Conservation (phyloP, 305 asterid species). For the Solanum hybrid region DNA sequence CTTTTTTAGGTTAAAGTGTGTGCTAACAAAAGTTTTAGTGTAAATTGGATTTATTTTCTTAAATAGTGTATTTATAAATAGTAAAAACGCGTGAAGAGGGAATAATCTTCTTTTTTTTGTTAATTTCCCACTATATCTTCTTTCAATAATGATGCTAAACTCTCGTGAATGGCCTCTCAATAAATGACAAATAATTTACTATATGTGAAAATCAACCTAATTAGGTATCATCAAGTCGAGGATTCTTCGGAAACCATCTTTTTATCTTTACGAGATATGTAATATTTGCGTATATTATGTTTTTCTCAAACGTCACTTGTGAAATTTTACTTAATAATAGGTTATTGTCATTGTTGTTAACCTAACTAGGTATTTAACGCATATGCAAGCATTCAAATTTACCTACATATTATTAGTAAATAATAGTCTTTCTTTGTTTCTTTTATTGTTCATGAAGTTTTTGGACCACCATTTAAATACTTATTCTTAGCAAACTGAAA, state of each 20-base stretch:
- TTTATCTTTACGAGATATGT: not conserved
- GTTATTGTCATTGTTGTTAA: not conserved
- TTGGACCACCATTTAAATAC: not conserved
- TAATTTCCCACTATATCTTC: not conserved
- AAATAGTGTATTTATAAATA: not conserved
- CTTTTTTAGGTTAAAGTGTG: not conserved
- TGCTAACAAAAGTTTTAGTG: not conserved
- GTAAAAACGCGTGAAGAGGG: not conserved
- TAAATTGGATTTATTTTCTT: not conserved
- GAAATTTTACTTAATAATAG: not conserved
- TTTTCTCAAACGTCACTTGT: not conserved
- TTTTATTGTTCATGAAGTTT: not conserved
- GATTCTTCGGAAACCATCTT: rapidly evolving
- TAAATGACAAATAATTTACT: not conserved
- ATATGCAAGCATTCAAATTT: not conserved
- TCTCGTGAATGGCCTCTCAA: not conserved
- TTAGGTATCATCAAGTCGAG: not conserved
- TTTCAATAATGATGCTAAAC: not conserved
- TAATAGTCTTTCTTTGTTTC: not conserved
- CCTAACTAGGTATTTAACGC: not conserved
- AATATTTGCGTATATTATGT: not conserved
- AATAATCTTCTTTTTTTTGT: not conserved
- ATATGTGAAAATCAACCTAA: not conserved
- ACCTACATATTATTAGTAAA: not conserved
- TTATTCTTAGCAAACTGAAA: not conserved